Base-by-base conservation (phyloP, 805 yeast genomes). In the Yamadazyma akitaensis region DNA sequence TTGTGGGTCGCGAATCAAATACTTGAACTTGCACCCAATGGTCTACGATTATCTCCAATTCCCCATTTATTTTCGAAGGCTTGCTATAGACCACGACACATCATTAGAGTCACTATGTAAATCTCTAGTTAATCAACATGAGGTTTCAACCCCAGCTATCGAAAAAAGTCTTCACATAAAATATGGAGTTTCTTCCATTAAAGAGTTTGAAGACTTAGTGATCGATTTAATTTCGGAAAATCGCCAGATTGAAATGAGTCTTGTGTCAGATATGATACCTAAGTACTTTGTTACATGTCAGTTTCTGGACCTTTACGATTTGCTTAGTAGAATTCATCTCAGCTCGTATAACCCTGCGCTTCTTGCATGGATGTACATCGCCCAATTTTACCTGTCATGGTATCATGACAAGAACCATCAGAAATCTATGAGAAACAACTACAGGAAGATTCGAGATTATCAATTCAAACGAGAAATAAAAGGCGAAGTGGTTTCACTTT, bases 231-330 rank as follows among this genome's bases (percentile, higher is more conserved):
- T 43, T n/a, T 9, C 40, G 1, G 46, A 43, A 9, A 43, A 43
- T 18, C 35, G 19, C 16, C 33, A 10, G 12, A 21, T 43, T 2
- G 30, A 35, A 5, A 11, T 28, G 11, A 24, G 13, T 18, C 10
- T 30, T 5, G 32, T 35, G 13, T 11, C 31, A 31, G 30, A 65
- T 2, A n/a, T 6, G 43, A 28, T 39, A 6, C 51, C 51, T 31
- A 46, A 47, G 21, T 60, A 43, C 44, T 52, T 47, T 26, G 38
- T 50, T 8, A 21, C 46, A 9, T 31, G 47, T 47, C 47, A 52
- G 35, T 42, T 52, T 42, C 28, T 41, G 12, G 36, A 33, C 50
- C 39, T 50, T 18, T 24, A n/a, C 7, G 11, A 12, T 11, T n/a
- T 43, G 32, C 26, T 46, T 37, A 42, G 46, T 33, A 31, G 38